Evolutionary conservation across 306 rosid genomes (phyloP).

Genomic region (Mimosa pudica): DNA sequence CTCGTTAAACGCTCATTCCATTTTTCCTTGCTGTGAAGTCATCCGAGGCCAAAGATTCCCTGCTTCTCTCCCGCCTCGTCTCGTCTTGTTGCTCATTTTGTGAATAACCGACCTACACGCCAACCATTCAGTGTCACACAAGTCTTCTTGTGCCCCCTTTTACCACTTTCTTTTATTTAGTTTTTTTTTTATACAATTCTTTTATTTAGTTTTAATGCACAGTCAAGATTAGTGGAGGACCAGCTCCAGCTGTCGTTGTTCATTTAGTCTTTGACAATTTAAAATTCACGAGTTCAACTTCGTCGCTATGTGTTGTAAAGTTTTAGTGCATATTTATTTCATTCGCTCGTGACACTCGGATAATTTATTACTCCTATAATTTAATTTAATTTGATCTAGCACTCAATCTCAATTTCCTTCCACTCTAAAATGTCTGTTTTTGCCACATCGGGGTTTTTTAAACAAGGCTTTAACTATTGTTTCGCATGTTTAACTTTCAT

Average conservation of each 20-base stretch:
- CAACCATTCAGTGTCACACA: background rate
- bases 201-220: background rate
- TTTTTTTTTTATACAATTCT: no score
- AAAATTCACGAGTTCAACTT: background rate
- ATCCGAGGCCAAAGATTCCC: background rate
- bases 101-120: background rate
- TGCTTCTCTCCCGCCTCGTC: background rate
- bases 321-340: background rate
- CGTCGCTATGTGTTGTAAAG: background rate
- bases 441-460: no score
- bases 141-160: background rate
- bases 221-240: background rate
- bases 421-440: background rate
- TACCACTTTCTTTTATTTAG: background rate
- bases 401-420: background rate
- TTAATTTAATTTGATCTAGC: background rate
- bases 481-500: no score
- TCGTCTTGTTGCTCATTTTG: background rate
- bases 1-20: background rate
- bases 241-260: background rate
- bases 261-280: background rate
- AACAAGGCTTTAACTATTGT: no score
- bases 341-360: background rate
- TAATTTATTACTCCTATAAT: background rate
- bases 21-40: background rate